Base-by-base conservation (phyloP, 257 asterid species). In the Solanum sejunctum region DNA sequence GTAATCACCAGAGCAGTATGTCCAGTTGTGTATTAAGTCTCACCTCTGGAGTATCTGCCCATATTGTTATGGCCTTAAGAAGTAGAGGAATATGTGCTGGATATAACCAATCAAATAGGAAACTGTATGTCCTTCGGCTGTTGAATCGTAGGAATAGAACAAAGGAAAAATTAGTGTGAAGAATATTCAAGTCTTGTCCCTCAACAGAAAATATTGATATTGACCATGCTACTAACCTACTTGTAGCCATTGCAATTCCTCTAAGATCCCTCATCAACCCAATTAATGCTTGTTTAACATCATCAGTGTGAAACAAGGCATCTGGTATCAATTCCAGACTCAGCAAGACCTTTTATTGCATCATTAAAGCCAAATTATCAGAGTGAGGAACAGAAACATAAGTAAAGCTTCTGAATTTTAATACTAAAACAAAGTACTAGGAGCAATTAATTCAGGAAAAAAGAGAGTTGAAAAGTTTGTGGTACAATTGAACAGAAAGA, bases 211-310 rank as follows among this genome's bases (percentile, higher is more conserved):
- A 66, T 45, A 21, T 18, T 18, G 55, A 11, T 66, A 39, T 36
- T 54, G 36, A 83, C 41, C 15, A 45, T 52, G 83, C 73, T 79
- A 79, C 67, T 32, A 85, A 97, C 99, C 95, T 94, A 87, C 89
- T 95, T 71, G 99, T 97, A 55, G 99, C 99, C 99, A 93, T 94
- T 61, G 96, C 93, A 87, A 95, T 89, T 60, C 99, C 99, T 88
- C 99, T 91, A 54, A 97, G 93, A 91, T 95, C 99, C 91, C 99
- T 97, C 98, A 91, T 97, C 94, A 97, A 88, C 80, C 99, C 99
- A 87, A 95, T 92, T 81, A 97, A 88, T 80, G 95, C 94, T 91
- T 93, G 94, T 86, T 97, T 97, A 77, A 95, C 98, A 79, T 90
- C 88, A 85, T 97, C 98, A 26, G 94, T 90, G 89, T 98, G 93